A percentile compares a stretch with the other conserved stretches of the same genome.
Evolutionary conservation across 495 filamentous ascomycete genomes (phyloP).

Genomic region (Hypoxylon perforatum): DNA sequence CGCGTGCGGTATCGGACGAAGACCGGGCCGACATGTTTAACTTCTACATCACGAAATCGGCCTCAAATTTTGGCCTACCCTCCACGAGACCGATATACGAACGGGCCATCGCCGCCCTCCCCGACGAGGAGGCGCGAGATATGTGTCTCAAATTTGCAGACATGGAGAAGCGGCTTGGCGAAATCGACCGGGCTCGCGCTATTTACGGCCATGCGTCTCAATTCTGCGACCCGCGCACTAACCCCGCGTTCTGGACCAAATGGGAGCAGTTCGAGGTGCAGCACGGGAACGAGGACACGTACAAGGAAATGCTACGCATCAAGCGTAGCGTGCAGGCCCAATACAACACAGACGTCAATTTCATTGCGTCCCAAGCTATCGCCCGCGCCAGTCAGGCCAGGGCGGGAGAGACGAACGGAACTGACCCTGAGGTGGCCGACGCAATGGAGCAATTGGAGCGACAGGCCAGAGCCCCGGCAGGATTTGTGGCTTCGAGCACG

Average conservation of each 20-base stretch:
- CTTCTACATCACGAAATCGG: constrained; percentile 99
- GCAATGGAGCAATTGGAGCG: constrained; percentile 93
- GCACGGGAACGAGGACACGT: constrained; percentile 99
- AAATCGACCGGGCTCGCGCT: constrained; percentile 94
- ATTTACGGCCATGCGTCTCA: constrained; percentile 98
- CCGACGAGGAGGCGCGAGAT: constrained; percentile 91
- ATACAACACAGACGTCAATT: constrained; percentile 98
- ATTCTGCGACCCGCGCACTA: constrained; percentile 94
- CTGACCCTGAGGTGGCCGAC: constrained; percentile 69
- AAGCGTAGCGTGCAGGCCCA: constrained; percentile 97
- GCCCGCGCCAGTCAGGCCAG: constrained; percentile 77
- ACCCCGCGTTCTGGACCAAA: constrained; percentile 90
- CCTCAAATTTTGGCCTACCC: constrained; percentile 95
- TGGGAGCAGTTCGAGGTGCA: constrained; percentile 98
- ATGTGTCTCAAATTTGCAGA: constrained; percentile 99
- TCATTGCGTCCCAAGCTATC: constrained; percentile 95
- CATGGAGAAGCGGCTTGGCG: constrained; percentile 95
- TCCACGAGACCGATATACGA: constrained; percentile 98
- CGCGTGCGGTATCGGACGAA: constrained; percentile 93
- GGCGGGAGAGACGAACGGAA: constrained; percentile 58
- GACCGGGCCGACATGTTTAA: constrained; percentile 98
- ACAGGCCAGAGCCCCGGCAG: constrained; percentile 86
- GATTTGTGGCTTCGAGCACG: constrained; percentile 88
- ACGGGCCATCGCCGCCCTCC: constrained; percentile 88
- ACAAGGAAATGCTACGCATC: constrained; percentile 98